These are phyloP conservation scores for Apiotrichum gamsii DNA, from an alignment of 1,284 basidiomycete species.

Conservation along the genomic window DNA sequence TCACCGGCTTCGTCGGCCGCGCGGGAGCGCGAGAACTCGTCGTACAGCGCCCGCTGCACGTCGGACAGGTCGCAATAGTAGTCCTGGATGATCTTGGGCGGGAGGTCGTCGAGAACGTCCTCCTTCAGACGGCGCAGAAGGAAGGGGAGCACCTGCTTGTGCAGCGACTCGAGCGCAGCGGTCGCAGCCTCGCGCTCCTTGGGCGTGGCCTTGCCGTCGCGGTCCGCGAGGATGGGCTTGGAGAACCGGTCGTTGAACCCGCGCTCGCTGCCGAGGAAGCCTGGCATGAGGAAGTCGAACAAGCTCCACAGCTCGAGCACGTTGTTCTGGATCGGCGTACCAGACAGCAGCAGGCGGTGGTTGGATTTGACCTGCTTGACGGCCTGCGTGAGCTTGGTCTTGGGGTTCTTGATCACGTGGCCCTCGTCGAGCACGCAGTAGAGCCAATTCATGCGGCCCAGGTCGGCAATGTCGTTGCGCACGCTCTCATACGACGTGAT, in stretches of 20 bases:
- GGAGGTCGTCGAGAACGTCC: slow-evolving; percentile 91
- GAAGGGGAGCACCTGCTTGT: slow-evolving; percentile 99
- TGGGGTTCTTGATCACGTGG: slow-evolving; percentile 97
- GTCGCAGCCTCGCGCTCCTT: slow-evolving; percentile 95
- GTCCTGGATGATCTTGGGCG: slow-evolving; percentile 99
- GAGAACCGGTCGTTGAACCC: slow-evolving; percentile 94
- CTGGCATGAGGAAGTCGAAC: slow-evolving; percentile 99
- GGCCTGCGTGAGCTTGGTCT: slow-evolving; percentile 94
- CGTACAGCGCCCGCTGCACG: slow-evolving; percentile 86
- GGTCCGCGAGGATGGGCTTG: slow-evolving; percentile 90
- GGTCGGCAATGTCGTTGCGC: slow-evolving; percentile 80
- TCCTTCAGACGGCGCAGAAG: slow-evolving; percentile 93
- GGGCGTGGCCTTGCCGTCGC: slow-evolving; percentile 79
- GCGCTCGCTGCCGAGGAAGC: slow-evolving; percentile 91
- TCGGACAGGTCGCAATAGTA: slow-evolving; percentile 98
- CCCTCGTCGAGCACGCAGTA: slow-evolving; percentile 99
- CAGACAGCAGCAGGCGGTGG: slow-evolving; percentile 89
- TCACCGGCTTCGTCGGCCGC: slow-evolving; percentile 62
- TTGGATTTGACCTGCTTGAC: slow-evolving; percentile 87
- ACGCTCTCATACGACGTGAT: slow-evolving; percentile 98
- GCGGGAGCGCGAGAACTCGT: slow-evolving; percentile 80
- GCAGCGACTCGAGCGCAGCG: slow-evolving; percentile 86
- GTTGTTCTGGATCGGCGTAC: slow-evolving; percentile 99
- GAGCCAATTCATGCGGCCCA: slow-evolving; percentile 76
- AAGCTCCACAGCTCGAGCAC: slow-evolving; percentile 97